Conservation (phyloP, 2,329 filamentous ascomycete species). For the Pseudogymnoascus sp. region DNA sequence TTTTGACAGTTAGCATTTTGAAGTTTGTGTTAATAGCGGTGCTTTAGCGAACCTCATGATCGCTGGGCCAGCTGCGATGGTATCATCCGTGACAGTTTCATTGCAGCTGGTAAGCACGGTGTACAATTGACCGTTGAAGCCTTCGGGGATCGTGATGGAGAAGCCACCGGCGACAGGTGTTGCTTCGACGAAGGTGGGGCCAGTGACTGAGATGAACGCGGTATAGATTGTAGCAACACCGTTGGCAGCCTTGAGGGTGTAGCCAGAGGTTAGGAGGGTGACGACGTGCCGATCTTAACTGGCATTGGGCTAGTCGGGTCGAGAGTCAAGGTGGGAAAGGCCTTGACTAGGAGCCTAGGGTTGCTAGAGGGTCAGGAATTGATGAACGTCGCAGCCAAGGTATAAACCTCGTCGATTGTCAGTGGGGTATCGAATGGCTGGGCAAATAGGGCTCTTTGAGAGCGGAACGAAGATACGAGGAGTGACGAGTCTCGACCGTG, state of each 20-base stretch:
- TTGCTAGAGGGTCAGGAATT: slow-evolving; percentile 44
- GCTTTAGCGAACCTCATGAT: slow-evolving; percentile 17
- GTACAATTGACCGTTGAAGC: slow-evolving; percentile 33
- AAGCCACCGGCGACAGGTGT: slow-evolving; percentile 23
- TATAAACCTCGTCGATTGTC: slow-evolving; percentile 49
- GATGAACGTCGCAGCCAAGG: slow-evolving; percentile 56
- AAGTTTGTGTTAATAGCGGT: background rate
- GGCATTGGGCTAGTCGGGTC: slow-evolving; percentile 20
- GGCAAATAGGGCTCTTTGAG: slow-evolving; percentile 44
- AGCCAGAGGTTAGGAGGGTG: slow-evolving; percentile 24
- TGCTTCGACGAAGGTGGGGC: slow-evolving; percentile 28
- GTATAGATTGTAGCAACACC: slow-evolving; percentile 26
- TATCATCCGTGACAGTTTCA: slow-evolving; percentile 30
- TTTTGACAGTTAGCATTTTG: background rate
- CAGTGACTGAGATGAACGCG: slow-evolving; percentile 34
- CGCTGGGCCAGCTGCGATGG: slow-evolving; percentile 31
- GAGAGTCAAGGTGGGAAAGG: slow-evolving; percentile 43
- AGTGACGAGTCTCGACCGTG: slow-evolving; percentile 56
- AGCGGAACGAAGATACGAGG: slow-evolving; percentile 48
- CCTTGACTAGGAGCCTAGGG: slow-evolving; percentile 47
- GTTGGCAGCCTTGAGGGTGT: slow-evolving; percentile 19
- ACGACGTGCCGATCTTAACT: slow-evolving; percentile 20
- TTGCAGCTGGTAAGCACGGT: slow-evolving; percentile 32
- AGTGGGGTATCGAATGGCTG: slow-evolving; percentile 53
- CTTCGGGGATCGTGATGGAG: slow-evolving; percentile 26